Evolutionary conservation across 1,284 basidiomycete species (phyloP).

Genomic region (Cystobasidiaceae sp.): DNA sequence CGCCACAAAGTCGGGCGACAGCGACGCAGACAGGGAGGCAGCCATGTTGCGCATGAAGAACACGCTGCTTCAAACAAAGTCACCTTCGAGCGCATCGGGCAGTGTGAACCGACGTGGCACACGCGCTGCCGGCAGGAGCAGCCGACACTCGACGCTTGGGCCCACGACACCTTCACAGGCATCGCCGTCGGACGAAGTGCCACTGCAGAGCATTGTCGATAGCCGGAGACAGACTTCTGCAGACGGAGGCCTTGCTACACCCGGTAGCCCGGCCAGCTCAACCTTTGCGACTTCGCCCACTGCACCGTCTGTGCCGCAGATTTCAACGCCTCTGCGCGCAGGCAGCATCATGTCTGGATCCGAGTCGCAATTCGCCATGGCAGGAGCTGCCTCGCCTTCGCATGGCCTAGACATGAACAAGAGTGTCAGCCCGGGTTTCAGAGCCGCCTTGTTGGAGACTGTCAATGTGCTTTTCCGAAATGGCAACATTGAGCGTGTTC

Average conservation of each 20-base stretch:
- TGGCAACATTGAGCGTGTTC: constrained; percentile 48
- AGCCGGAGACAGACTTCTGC: not conserved
- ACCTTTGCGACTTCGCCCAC: not conserved
- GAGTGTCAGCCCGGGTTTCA: not conserved
- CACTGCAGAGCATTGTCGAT: constrained; percentile 7
- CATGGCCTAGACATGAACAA: not conserved
- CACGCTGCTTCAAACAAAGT: constrained; percentile 51
- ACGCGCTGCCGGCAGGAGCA: constrained; percentile 2
- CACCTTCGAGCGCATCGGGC: not conserved
- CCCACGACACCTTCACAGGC: not conserved
- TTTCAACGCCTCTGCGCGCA: constrained; percentile 10
- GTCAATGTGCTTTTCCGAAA: constrained; percentile 51
- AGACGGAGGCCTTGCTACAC: not conserved
- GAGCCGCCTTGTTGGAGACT: constrained; percentile 39
- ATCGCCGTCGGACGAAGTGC: not conserved
- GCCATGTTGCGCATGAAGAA: constrained; percentile 64
- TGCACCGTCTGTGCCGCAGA: not conserved
- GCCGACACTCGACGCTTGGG: constrained; percentile 23
- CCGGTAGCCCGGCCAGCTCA: not conserved
- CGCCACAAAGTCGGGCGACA: constrained; percentile 46
- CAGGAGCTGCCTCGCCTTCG: not conserved
- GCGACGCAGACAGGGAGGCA: constrained; percentile 53
- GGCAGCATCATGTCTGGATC: constrained; percentile 21
- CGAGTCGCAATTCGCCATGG: not conserved
- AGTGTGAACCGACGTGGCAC: constrained; percentile 21